phyloP scores from a whole-genome alignment of 2,329 filamentous ascomycete species.

The Aspergillus tubingensis region DNA sequence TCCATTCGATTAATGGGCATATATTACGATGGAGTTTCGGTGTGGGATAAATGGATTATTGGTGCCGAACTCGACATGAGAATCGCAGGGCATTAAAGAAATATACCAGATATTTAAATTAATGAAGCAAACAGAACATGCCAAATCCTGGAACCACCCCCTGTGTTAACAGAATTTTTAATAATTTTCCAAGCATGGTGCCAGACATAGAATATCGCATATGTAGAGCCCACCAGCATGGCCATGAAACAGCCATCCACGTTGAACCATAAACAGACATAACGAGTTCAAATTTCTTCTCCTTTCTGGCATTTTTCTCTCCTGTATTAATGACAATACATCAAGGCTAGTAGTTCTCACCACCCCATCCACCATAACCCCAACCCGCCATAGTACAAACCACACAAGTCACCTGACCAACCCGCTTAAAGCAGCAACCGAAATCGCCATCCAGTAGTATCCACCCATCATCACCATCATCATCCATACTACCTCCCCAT shows the following conservation, averaged over 20 bases:
- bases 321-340: too few relatives aligned
- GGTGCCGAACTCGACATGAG: not conserved
- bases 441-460: not conserved
- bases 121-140: not conserved
- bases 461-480: not conserved
- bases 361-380: not conserved
- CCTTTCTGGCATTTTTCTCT: too few relatives aligned
- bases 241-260: too few relatives aligned
- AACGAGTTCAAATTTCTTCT: too few relatives aligned
- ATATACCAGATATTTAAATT: not conserved
- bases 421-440: conserved; percentile 2
- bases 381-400: not conserved
- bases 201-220: too few relatives aligned
- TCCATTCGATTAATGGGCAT: conserved; percentile 46
- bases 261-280: too few relatives aligned
- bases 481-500: conserved; percentile 15
- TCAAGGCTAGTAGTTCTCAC: not conserved
- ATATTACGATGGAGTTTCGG: not conserved
- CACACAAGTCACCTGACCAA: conserved; percentile 15
- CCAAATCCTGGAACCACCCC: not conserved
- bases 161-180: too few relatives aligned
- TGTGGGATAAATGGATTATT: conserved; percentile 5
- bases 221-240: too few relatives aligned
- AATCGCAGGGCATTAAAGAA: not conserved
- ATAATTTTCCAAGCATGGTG: too few relatives aligned